Conservation (phyloP, 768 basidiomycete species). For the Termitomyces sp. region DNA sequence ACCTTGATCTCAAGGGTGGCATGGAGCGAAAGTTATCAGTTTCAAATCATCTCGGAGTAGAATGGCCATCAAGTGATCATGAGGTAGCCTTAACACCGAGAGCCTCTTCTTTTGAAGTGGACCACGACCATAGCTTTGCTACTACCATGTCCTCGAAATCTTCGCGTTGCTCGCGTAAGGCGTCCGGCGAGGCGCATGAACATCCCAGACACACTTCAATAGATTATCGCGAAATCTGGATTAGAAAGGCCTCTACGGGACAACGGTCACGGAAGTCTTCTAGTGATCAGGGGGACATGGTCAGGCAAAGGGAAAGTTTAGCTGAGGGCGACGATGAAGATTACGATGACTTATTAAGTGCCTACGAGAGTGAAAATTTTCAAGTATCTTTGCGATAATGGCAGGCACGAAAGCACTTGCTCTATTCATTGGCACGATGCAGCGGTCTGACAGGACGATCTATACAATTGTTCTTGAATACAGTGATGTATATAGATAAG, state of each 20-base stretch:
- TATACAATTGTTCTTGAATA: conserved; percentile 42
- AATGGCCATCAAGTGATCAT: conserved; percentile 45
- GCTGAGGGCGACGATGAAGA: conserved; percentile 76
- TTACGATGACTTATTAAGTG: conserved; percentile 72
- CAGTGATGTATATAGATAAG: conserved; percentile 54
- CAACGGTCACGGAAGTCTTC: conserved; percentile 43
- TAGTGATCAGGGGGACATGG: conserved; percentile 31
- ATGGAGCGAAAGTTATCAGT: conserved; percentile 33
- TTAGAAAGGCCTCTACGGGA: conserved; percentile 40
- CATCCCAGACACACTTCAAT: conserved; percentile 24
- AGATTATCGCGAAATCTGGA: conserved; percentile 27
- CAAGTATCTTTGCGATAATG: conserved; percentile 1
- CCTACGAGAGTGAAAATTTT: conserved; percentile 68
- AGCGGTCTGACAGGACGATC: not conserved
- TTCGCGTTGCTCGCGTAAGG: conserved; percentile 31
- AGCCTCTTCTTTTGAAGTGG: conserved; percentile 40
- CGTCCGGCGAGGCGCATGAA: conserved; percentile 30
- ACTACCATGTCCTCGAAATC: conserved; percentile 22
- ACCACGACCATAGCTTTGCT: conserved; percentile 22
- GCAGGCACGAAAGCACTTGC: not conserved
- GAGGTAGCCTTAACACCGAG: conserved; percentile 54
- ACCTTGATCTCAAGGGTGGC: conserved; percentile 28
- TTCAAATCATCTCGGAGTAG: conserved; percentile 43
- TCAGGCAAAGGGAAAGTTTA: conserved; percentile 48
- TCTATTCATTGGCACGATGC: not conserved